Evolutionary conservation across 495 filamentous ascomycete genomes (phyloP), one percentile per base, ranked within the genome.

Genomic region (Terfezia claveryi): DNA sequence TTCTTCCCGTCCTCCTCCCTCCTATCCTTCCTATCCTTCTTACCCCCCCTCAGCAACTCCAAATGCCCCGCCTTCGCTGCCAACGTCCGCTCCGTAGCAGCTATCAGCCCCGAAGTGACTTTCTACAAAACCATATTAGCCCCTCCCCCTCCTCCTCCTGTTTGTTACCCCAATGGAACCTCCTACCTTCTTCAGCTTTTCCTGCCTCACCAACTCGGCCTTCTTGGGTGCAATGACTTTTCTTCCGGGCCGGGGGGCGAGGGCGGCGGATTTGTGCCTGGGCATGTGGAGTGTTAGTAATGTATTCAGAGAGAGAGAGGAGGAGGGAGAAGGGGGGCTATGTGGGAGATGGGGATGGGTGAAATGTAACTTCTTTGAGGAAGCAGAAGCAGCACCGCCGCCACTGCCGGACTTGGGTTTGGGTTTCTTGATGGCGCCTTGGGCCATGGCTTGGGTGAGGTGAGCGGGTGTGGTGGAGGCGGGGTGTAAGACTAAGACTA

Each of bases 11-110:
- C 20, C 49, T 51, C 49, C 49, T n/a, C 17, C 49, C 2, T 20
- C 12, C 6, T 36, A 14, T 62, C 57, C 46, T 60, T 65, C 41
- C 51, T 61, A 32, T 66, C 63, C 46, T 55, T 62, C 51, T 66
- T 66, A 3, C 63, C 63, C 4, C 63, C 63, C 56, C 72, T 69
- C 57, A 86, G 63, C 66, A 86, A 41, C 66, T 87, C 82, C 58
- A 85, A 60, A 74, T 87, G 82, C 6, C 83, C 83, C 44, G 81
- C 82, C 63, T 77, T 79, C 50, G 75, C 68, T 6, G 78, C 83
- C 23, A 87, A 70, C 60, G 66, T 74, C 56, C 76, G 71, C 62
- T 87, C 82, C 56, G 81, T 85, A 67, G 74, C 74, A 0, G 71
- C 70, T 4, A 73, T 73, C 20, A 87, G 69, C 0, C 81, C 80